These are phyloP conservation scores for Xylariaceae sp. DNA, from an alignment of 2,329 filamentous ascomycete species.

Conservation along the genomic window DNA sequence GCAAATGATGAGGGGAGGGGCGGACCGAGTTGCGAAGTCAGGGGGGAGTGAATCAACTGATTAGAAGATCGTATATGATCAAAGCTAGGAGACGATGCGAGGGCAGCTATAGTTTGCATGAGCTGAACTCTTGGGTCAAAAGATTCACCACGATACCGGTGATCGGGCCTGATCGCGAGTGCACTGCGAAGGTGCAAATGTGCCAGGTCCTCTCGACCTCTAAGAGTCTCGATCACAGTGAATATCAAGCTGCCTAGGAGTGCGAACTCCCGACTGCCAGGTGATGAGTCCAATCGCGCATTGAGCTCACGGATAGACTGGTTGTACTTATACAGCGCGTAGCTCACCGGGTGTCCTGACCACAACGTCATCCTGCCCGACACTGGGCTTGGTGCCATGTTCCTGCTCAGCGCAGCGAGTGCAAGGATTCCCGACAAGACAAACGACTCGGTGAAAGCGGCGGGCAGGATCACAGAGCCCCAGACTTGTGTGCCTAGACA, in stretches of 20 bases:
- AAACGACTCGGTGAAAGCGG: slow-evolving; percentile 2
- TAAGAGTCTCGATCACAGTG: background rate
- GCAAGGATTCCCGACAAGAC: background rate
- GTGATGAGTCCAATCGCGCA: background rate
- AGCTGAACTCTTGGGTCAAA: background rate
- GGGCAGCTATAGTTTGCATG: background rate
- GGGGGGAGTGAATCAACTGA: background rate
- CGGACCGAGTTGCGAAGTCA: background rate
- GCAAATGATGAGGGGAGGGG: background rate
- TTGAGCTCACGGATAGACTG: slow-evolving; percentile 4
- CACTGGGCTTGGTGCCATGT: background rate
- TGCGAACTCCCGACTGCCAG: background rate
- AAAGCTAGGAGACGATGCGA: background rate
- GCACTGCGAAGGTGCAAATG: background rate
- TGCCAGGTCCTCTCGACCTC: background rate
- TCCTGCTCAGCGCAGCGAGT: background rate
- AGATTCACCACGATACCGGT: background rate
- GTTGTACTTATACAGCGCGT: slow-evolving; percentile 4
- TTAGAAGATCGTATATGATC: background rate
- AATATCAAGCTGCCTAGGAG: background rate
- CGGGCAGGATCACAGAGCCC: slow-evolving; percentile 1
- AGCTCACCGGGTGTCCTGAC: background rate
- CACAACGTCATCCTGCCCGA: background rate
- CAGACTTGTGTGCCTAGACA: background rate
- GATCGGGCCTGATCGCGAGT: background rate